Percentiles rank a stretch among this genome's conserved stretches.
Conservation (phyloP, 768 basidiomycete genomes). For the Termitomyces sp. region DNA sequence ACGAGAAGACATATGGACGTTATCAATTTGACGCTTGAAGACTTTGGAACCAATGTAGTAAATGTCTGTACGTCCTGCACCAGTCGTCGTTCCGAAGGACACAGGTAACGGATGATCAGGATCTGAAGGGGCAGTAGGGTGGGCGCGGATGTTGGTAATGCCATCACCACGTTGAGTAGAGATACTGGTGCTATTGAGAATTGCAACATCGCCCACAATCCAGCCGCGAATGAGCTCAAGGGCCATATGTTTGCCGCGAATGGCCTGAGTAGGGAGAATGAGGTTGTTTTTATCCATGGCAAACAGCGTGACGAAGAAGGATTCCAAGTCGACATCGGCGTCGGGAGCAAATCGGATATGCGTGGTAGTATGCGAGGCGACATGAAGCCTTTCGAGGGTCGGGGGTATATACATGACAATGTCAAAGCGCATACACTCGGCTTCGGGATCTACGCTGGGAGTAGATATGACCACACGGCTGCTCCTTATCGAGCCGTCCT, state of each 20-base stretch:
- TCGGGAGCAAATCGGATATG: conserved; percentile 47
- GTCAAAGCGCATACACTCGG: conserved; percentile 51
- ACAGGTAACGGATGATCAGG: conserved; percentile 28
- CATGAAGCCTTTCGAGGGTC: conserved; percentile 40
- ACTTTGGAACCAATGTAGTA: conserved; percentile 35
- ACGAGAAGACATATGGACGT: conserved; percentile 39
- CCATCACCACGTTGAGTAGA: conserved; percentile 48
- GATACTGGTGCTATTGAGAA: conserved; percentile 35
- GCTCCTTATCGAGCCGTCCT: conserved; percentile 22
- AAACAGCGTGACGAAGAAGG: conserved; percentile 41
- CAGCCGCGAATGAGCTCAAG: conserved; percentile 49
- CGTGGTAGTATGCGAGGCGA: conserved; percentile 35
- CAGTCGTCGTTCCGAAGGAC: conserved; percentile 40
- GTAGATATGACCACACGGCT: conserved; percentile 37
- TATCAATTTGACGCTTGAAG: conserved; percentile 41
- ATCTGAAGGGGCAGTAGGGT: conserved; percentile 30
- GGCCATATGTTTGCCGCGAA: conserved; percentile 33
- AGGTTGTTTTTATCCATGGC: conserved; percentile 32
- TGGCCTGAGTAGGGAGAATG: conserved; percentile 36
- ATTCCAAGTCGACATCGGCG: conserved; percentile 35
- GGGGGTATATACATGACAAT: conserved; percentile 46
- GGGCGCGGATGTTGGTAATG: conserved; percentile 40
- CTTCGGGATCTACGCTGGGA: conserved; percentile 19
- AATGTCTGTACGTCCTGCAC: conserved; percentile 49
- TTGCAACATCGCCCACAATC: conserved; percentile 54